Evolutionary conservation across 306 rosid species (phyloP), one percentile per base, ranked within the genome.

Genomic region (Malus sieversii): DNA sequence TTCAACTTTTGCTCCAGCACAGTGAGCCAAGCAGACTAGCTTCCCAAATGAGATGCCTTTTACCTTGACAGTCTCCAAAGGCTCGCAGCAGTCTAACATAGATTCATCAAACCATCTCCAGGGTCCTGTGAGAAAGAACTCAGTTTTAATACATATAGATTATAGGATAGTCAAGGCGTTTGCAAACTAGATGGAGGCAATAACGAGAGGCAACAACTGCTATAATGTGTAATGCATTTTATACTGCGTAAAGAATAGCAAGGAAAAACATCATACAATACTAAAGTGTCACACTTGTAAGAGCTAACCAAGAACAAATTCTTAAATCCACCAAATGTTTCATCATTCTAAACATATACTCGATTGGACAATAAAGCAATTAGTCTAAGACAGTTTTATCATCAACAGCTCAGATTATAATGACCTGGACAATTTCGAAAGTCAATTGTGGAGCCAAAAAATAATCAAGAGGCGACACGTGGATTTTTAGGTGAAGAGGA

Each of bases 61-160:
- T 38, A 88, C 86, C 82, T 86, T 95, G 71, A 95, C 94, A 51
- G 69, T 87, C 72, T 95, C 97, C 77, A 95, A 79, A 66, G 98
- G 89, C 57, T 95, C 98, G 66, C 98, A 95, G 48, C 97, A 95
- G 77, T 95, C 98, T 78, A 95, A 66, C 98, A 95, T 95, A 55
- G 98, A 87, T 70, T 95, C 98, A 86, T 95, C 98, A 73, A 90
- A 92, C 98, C 98, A 95, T 84, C 97, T 95, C 98, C 98, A 92
- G 75, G 98, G 96, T 42, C 98, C 97, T 95, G 74, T 35, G 63
- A 19, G 25, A 71, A 82, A 78, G 55, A 48, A 15, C 8, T 7
- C 29, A 27, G 29, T 27, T 27, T 27, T 71, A 51, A 35, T 32
- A 66, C 72, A 68, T 40, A 12, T 11, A 71, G 73, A 59, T 35